phyloP scores from a whole-genome alignment of 2,329 filamentous ascomycete genomes.

The Plenodomus lindquistii region DNA sequence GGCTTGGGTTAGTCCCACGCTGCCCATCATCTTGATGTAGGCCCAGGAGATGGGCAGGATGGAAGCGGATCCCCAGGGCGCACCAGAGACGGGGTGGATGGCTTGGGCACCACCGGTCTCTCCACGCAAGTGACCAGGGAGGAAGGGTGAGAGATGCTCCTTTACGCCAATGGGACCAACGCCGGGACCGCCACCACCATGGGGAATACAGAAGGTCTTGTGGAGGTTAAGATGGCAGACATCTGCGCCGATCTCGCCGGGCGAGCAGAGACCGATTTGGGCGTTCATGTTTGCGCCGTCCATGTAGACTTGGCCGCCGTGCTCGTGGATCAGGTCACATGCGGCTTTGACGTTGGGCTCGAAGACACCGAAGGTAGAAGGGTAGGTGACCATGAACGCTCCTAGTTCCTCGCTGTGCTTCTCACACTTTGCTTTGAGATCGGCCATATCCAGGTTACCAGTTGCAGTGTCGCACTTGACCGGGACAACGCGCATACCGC shows the following conservation, averaged over 20 bases:
- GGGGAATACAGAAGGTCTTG: slow-evolving; percentile 98
- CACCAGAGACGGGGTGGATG: slow-evolving; percentile 76
- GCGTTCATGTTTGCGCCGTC: slow-evolving; percentile 99
- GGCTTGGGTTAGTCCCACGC: slow-evolving; percentile 79
- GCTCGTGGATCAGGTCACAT: slow-evolving; percentile 80
- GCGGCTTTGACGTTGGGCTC: slow-evolving; percentile 86
- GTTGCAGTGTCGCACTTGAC: slow-evolving; percentile 88
- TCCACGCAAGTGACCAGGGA: slow-evolving; percentile 71
- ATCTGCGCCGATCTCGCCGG: slow-evolving; percentile 92
- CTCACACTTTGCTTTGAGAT: slow-evolving; percentile 85
- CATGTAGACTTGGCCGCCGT: slow-evolving; percentile 97
- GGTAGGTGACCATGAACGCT: slow-evolving; percentile 97
- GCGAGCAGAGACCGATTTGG: slow-evolving; percentile 92
- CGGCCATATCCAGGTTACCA: slow-evolving; percentile 85
- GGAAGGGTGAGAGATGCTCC: slow-evolving; percentile 73
- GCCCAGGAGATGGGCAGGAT: slow-evolving; percentile 94
- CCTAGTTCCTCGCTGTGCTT: slow-evolving; percentile 83
- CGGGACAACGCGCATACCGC: slow-evolving; percentile 89
- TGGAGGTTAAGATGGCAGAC: slow-evolving; percentile 97
- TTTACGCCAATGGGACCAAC: slow-evolving; percentile 94
- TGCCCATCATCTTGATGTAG: slow-evolving; percentile 93
- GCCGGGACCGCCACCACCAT: slow-evolving; percentile 91
- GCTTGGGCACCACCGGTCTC: slow-evolving; percentile 60
- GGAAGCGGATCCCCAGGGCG: slow-evolving; percentile 83
- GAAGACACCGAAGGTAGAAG: slow-evolving; percentile 92